phyloP scores from a whole-genome alignment of 768 basidiomycete genomes.

The Boletus edulis region DNA sequence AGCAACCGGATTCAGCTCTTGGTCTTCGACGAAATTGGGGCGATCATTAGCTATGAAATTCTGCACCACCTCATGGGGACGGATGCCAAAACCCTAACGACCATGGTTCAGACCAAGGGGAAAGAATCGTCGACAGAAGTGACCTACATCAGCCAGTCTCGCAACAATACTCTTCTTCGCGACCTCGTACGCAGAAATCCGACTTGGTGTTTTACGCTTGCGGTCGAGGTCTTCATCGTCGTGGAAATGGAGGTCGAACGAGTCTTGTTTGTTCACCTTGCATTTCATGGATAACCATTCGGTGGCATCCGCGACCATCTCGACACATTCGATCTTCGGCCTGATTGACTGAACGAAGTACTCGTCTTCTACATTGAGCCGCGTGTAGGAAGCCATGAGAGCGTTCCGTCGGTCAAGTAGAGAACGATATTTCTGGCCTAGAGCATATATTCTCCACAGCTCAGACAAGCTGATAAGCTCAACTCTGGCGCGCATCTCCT shows the following conservation, averaged over 20 bases:
- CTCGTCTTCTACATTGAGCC: conserved; percentile 65
- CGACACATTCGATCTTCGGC: conserved; percentile 72
- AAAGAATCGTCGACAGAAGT: background rate
- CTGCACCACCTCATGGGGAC: conserved; percentile 78
- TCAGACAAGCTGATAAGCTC: conserved; percentile 78
- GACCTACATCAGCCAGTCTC: conserved; percentile 74
- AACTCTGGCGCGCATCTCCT: conserved; percentile 55
- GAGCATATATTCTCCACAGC: conserved; percentile 86
- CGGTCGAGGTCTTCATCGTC: conserved; percentile 59
- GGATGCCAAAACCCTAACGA: conserved; percentile 79
- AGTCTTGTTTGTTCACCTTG: conserved; percentile 66
- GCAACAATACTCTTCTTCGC: conserved; percentile 77
- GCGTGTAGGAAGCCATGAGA: conserved; percentile 61
- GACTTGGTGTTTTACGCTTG: conserved; percentile 80
- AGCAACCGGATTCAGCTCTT: conserved; percentile 71
- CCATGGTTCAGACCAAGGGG: background rate
- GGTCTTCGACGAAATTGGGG: conserved; percentile 75
- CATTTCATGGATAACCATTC: conserved; percentile 91
- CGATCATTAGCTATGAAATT: conserved; percentile 67
- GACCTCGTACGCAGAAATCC: conserved; percentile 80
- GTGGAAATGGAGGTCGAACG: conserved; percentile 62
- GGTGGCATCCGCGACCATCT: conserved; percentile 85
- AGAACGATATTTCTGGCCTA: conserved; percentile 89
- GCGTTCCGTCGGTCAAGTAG: conserved; percentile 70
- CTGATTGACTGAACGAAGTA: conserved; percentile 74